These are phyloP conservation scores for Iris pallida DNA, from an alignment of 116 monocot species.

Conservation along the genomic window DNA sequence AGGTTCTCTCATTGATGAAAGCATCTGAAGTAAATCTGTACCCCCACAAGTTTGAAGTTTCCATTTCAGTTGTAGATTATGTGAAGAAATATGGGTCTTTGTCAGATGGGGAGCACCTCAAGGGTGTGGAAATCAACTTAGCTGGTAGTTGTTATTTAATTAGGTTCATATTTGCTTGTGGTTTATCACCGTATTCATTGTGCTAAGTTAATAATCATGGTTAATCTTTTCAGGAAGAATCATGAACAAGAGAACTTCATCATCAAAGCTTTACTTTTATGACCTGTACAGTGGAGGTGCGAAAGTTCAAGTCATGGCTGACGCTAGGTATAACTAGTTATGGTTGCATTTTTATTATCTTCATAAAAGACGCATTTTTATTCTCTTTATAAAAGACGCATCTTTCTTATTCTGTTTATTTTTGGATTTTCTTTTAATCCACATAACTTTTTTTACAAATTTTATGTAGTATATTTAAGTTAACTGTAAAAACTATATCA, in stretches of 20 bases:
- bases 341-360: neutral
- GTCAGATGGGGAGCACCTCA: constrained; percentile 61
- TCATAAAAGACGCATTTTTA: neutral
- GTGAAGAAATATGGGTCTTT: constrained; percentile 44
- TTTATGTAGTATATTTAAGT: no score
- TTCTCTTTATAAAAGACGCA: neutral
- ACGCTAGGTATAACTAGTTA: constrained; percentile 55
- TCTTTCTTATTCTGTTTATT: neutral
- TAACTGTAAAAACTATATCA: no score
- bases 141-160: constrained; percentile 47
- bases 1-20: constrained; percentile 48
- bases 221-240: constrained; percentile 55
- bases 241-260: constrained; percentile 78
- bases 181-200: neutral
- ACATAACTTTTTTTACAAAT: neutral
- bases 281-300: constrained; percentile 64
- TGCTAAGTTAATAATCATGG: neutral
- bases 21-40: constrained; percentile 57
- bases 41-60: constrained; percentile 82
- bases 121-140: constrained; percentile 58
- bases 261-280: constrained; percentile 87
- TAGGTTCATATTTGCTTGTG: neutral
- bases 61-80: constrained; percentile 54
- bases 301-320: constrained; percentile 96
- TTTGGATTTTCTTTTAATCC: neutral